Evolutionary conservation across 768 basidiomycete genomes (phyloP), one percentile per base, ranked within the genome.

Genomic region (Hysterangium stoloniferum): DNA sequence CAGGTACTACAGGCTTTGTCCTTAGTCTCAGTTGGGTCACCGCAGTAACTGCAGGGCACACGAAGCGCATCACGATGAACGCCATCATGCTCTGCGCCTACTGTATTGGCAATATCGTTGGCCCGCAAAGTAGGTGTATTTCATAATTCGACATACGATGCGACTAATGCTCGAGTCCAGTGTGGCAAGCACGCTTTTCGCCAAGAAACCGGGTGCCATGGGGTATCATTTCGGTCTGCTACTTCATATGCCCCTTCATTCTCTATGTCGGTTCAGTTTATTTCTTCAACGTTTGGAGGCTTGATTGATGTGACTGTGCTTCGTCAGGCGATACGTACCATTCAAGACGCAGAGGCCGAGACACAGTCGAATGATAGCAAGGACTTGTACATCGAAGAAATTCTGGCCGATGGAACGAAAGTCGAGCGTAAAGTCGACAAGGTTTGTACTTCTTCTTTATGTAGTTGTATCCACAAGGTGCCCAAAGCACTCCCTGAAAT

Each of bases 141-240:
- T 1, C 6, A 11, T 31, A 54, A 48, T 36, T 58, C 2, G 88
- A n/a, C n/a, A n/a, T n/a, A n/a, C n/a, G n/a, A n/a, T n/a, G n/a
- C n/a, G n/a, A n/a, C n/a, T 58, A 84, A 2, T 13, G n/a, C 33
- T 17, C 33, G n/a, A 34, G 11, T 25, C 28, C 13, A 45, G 44
- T 88, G 82, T 88, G 85, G 85, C 76, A 80, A 59, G 68, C 68
- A 0, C 68, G 76, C 61, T 86, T 83, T 59, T 75, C 73, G 53
- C 85, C 84, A 4, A 73, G 82, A 42, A 84, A 87, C 56, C 80
- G 74, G 50, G 62, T 88, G 25, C 87, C 86, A 2, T 90, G 88
- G 87, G 75, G 75, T 46, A 72, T 89, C 57, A 88, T 89, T 49
- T 78, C 82, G 2, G 61, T 79, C 45, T 84, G 82, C 64, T 80